A percentile compares a stretch with the other conserved stretches of the same genome.
Evolutionary conservation across 768 basidiomycete genomes (phyloP).

Genomic region (Lactarius sanguifluus): DNA sequence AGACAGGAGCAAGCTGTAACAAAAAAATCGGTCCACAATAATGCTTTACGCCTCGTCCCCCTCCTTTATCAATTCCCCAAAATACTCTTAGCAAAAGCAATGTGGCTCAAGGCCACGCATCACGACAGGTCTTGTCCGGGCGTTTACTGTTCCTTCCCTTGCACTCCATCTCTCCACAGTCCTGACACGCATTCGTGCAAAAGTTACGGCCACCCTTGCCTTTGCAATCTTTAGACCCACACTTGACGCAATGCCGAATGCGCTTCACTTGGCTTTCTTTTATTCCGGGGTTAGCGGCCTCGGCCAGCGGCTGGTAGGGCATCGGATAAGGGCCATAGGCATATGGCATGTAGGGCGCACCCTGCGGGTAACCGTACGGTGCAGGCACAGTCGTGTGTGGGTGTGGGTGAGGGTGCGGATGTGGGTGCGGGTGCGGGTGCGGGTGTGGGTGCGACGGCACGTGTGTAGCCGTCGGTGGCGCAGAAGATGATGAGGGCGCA

Average conservation of each 20-base stretch:
- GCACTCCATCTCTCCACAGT: slow-evolving; percentile 80
- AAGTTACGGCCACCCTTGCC: slow-evolving; percentile 77
- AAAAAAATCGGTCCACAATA: neutral
- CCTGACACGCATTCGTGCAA: slow-evolving; percentile 73
- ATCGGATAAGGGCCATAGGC: slow-evolving; percentile 41
- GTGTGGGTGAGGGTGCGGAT: slow-evolving; percentile 31
- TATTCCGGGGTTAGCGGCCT: slow-evolving; percentile 26
- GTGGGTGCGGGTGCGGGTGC: slow-evolving; percentile 28
- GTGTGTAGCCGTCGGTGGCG: slow-evolving; percentile 23
- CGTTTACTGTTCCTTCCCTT: slow-evolving; percentile 74
- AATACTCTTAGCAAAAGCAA: neutral
- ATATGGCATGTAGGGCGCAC: slow-evolving; percentile 39
- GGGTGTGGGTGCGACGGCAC: slow-evolving; percentile 32
- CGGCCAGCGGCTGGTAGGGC: slow-evolving; percentile 31
- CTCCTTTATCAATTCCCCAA: neutral
- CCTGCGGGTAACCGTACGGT: slow-evolving; percentile 30
- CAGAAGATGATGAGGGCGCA: slow-evolving; percentile 14
- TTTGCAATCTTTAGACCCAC: slow-evolving; percentile 77
- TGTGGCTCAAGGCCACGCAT: slow-evolving; percentile 45
- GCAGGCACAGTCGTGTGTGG: slow-evolving; percentile 7
- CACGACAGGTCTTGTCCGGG: slow-evolving; percentile 71
- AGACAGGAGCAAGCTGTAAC: neutral
- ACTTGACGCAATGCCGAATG: slow-evolving; percentile 80
- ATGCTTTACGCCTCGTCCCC: neutral
- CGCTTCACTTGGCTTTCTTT: slow-evolving; percentile 51